Evolutionary conservation across 305 asterid species (phyloP).

Genomic region (Fraxinus floribunda): DNA sequence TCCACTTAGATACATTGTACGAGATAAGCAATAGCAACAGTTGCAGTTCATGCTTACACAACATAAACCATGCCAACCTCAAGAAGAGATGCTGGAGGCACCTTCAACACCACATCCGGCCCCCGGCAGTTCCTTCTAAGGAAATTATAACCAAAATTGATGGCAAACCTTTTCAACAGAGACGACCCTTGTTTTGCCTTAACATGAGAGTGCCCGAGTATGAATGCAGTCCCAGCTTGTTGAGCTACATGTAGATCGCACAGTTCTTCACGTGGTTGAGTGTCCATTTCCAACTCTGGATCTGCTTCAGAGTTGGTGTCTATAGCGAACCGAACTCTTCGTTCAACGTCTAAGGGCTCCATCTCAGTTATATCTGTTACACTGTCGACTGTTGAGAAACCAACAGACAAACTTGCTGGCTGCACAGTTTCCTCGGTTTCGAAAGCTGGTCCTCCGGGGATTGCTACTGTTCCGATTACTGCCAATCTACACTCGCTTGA

Average conservation of each 20-base stretch:
- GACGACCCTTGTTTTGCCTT: slow-evolving; percentile 86
- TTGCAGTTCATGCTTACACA: slow-evolving; percentile 34
- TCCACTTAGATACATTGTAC: neutral
- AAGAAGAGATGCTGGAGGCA: slow-evolving; percentile 91
- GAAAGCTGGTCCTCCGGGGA: slow-evolving; percentile 43
- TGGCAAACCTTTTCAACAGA: slow-evolving; percentile 65
- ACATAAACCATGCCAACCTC: slow-evolving; percentile 97
- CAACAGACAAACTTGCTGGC: slow-evolving; percentile 64
- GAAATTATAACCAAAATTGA: slow-evolving; percentile 77
- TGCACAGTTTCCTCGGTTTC: slow-evolving; percentile 56
- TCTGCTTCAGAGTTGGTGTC: slow-evolving; percentile 43
- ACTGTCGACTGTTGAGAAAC: slow-evolving; percentile 53
- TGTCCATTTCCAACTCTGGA: slow-evolving; percentile 36
- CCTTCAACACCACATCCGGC: slow-evolving; percentile 83
- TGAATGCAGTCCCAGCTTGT: slow-evolving; percentile 78
- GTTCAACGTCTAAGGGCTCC: slow-evolving; percentile 39
- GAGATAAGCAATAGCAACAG: neutral
- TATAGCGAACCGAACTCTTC: slow-evolving; percentile 57
- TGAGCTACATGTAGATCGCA: slow-evolving; percentile 67
- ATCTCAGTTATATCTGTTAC: slow-evolving; percentile 47
- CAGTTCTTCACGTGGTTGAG: slow-evolving; percentile 57
- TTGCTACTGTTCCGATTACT: slow-evolving; percentile 63
- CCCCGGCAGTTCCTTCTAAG: slow-evolving; percentile 82
- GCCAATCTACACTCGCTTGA: slow-evolving; percentile 68
- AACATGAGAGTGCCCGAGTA: slow-evolving; percentile 86